These are phyloP conservation scores for Dendryphion nanum DNA, from an alignment of 2,329 filamentous ascomycete genomes.

Conservation along the genomic window DNA sequence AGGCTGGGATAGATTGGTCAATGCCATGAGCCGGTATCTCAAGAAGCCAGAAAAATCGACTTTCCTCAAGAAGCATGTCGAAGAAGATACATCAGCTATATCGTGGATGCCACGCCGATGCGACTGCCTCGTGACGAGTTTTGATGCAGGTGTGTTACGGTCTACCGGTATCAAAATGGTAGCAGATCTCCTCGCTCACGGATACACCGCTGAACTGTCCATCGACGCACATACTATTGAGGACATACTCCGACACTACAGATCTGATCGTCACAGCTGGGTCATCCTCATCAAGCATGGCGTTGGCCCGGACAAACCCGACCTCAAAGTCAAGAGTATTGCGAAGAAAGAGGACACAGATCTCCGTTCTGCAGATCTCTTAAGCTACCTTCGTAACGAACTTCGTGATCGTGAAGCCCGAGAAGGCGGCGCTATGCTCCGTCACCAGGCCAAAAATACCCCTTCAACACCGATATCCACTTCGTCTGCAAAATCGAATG, in stretches of 20 bases:
- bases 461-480: slow-evolving; percentile 16
- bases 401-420: slow-evolving; percentile 74
- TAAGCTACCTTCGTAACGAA: slow-evolving; percentile 78
- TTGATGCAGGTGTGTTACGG: slow-evolving; percentile 73
- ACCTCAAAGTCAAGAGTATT: slow-evolving; percentile 75
- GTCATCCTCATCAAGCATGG: slow-evolving; percentile 84
- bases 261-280: slow-evolving; percentile 79
- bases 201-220: slow-evolving; percentile 85
- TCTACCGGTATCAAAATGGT: slow-evolving; percentile 75
- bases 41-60: slow-evolving; percentile 45
- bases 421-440: slow-evolving; percentile 47
- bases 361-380: slow-evolving; percentile 68
- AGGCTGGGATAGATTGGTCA: slow-evolving; percentile 78
- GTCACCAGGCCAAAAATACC: slow-evolving; percentile 15
- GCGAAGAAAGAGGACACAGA: slow-evolving; percentile 75
- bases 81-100: slow-evolving; percentile 49
- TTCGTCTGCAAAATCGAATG: slow-evolving; percentile 54
- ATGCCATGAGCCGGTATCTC: slow-evolving; percentile 56
- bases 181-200: slow-evolving; percentile 75
- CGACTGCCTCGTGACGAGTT: slow-evolving; percentile 86
- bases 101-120: slow-evolving; percentile 57
- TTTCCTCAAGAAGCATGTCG: slow-evolving; percentile 69
- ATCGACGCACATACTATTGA: slow-evolving; percentile 75
- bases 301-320: slow-evolving; percentile 52
- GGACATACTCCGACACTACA: slow-evolving; percentile 73